Percentiles rank a stretch among this genome's conserved stretches.
Conservation (phyloP, 495 filamentous ascomycete species). For the Margaritispora aquatica region DNA sequence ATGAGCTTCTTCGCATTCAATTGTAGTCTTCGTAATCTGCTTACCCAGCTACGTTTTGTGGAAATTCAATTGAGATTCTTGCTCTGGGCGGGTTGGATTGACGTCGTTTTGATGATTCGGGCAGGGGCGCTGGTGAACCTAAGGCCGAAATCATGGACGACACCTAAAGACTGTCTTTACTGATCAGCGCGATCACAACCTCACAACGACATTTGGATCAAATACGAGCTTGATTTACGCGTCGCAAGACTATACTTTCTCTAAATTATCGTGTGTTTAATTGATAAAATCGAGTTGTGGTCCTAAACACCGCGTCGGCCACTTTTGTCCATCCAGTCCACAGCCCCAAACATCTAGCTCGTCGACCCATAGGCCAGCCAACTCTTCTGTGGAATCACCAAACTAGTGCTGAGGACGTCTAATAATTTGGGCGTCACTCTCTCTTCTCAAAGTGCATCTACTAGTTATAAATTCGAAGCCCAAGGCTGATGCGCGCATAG, state of each 20-base stretch:
- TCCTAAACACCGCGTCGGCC: constrained; percentile 16
- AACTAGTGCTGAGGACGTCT: not conserved
- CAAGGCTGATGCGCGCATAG: not conserved
- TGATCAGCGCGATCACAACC: constrained; percentile 17
- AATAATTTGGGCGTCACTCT: not conserved
- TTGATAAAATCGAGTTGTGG: constrained; percentile 15
- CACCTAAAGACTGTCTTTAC: constrained; percentile 8
- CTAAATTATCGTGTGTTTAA: constrained; percentile 9
- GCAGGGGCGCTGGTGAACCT: not conserved
- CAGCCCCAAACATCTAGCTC: not conserved
- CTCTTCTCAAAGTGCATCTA: not conserved
- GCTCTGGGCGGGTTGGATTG: not conserved
- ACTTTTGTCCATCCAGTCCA: not conserved
- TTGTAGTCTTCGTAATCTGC: not conserved
- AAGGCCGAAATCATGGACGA: constrained; percentile 9
- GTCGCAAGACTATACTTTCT: constrained; percentile 18
- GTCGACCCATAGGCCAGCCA: not conserved
- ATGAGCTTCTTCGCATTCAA: constrained; percentile 5
- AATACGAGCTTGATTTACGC: constrained; percentile 23
- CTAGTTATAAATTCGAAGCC: not conserved
- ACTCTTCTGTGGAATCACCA: not conserved
- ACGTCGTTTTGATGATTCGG: constrained; percentile 11
- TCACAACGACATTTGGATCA: constrained; percentile 16
- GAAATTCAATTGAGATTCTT: constrained; percentile 1
- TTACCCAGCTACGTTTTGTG: constrained; percentile 5